These are phyloP conservation scores for Ophiostoma novo-ulmi DNA, from an alignment of 2,329 filamentous ascomycete species.

Conservation along the genomic window DNA sequence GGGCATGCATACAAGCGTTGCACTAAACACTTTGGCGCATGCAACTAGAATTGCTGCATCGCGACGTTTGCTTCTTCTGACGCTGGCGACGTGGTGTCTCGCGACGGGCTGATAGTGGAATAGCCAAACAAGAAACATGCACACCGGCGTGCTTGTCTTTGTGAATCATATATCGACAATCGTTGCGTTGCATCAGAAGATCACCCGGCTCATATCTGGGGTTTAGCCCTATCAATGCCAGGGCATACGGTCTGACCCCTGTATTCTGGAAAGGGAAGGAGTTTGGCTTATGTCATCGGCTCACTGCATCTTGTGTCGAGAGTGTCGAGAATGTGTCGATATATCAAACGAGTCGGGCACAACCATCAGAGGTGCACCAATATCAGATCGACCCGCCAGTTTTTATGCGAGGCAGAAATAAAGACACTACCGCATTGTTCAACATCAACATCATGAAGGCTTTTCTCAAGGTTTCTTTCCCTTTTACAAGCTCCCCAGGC, in stretches of 20 bases:
- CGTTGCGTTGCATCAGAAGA: not conserved
- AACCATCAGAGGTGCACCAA: not conserved
- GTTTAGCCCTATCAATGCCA: not conserved
- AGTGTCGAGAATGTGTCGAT: not conserved
- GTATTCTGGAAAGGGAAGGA: not conserved
- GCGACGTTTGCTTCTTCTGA: not conserved
- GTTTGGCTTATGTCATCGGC: not conserved
- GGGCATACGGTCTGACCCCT: constrained; percentile 2
- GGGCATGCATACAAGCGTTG: not conserved
- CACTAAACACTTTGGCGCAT: constrained; percentile 1
- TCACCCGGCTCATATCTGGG: not conserved
- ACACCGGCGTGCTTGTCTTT: not conserved
- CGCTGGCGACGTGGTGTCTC: constrained; percentile 3
- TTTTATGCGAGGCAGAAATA: not conserved
- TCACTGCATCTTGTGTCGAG: not conserved
- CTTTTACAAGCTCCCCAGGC: not conserved
- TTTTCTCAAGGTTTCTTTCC: not conserved
- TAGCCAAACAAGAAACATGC: not conserved
- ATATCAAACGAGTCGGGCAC: not conserved
- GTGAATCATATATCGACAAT: not conserved
- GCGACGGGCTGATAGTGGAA: not conserved
- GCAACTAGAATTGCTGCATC: constrained; percentile 1
- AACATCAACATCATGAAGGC: not conserved
- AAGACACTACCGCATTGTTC: not conserved
- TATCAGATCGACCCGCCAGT: not conserved